These are phyloP conservation scores for Aspergillus ibericus DNA, from an alignment of 2,329 filamentous ascomycete species.

Conservation along the genomic window DNA sequence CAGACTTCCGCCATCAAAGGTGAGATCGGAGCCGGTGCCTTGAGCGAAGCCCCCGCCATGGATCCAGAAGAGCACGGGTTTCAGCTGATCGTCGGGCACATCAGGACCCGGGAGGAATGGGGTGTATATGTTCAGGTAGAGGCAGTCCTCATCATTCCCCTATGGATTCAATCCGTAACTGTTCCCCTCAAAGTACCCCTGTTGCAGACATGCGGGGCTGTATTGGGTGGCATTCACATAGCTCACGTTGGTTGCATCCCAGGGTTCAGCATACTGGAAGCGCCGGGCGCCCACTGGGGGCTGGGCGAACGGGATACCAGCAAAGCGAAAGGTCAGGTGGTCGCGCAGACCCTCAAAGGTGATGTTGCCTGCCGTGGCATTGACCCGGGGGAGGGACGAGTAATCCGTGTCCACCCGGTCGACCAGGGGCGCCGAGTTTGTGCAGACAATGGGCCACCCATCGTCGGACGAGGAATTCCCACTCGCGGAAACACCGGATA, in stretches of 20 bases:
- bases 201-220: slow-evolving; percentile 48
- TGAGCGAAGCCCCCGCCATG: slow-evolving; percentile 59
- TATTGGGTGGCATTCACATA: slow-evolving; percentile 50
- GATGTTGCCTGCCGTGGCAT: not conserved
- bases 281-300: slow-evolving; percentile 38
- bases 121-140: slow-evolving; percentile 53
- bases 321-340: slow-evolving; percentile 53
- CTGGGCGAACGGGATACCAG: slow-evolving; percentile 49
- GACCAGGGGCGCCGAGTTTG: not conserved
- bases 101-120: slow-evolving; percentile 45
- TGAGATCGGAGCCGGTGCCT: slow-evolving; percentile 41
- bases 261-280: slow-evolving; percentile 50
- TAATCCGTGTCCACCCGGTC: not conserved
- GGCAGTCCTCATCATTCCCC: slow-evolving; percentile 48
- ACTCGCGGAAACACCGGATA: not conserved
- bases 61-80: slow-evolving; percentile 55
- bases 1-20: slow-evolving; percentile 55
- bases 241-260: slow-evolving; percentile 41
- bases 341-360: slow-evolving; percentile 48
- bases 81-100: slow-evolving; percentile 38
- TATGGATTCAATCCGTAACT: not conserved
- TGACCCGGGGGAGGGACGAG: not conserved
- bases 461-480: not conserved
- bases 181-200: slow-evolving; percentile 14
- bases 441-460: not conserved